Conservation (phyloP, 257 asterid species). For the Solanum paucissectum region DNA sequence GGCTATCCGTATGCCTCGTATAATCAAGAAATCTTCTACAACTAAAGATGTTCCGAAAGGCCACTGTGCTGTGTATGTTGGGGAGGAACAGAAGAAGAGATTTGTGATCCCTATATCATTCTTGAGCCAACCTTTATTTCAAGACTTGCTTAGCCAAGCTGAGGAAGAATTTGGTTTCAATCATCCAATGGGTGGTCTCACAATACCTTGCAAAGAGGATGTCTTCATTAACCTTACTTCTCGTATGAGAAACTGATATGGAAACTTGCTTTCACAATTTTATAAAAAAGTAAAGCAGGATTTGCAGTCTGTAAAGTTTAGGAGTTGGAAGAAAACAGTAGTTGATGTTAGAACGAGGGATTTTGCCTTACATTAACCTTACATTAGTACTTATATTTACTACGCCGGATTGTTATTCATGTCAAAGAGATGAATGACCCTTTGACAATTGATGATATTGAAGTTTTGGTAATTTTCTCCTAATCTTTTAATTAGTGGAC, state of each 20-base stretch:
- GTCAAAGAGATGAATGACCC: background rate
- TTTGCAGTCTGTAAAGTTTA: background rate
- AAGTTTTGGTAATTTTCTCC: background rate
- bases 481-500: background rate
- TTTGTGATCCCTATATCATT: slow-evolving; percentile 21
- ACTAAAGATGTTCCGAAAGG: slow-evolving; percentile 40
- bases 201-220: slow-evolving; percentile 36
- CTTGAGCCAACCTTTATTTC: slow-evolving; percentile 36
- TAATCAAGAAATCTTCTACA: background rate
- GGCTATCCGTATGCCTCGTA: background rate
- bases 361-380: background rate
- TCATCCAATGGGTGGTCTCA: slow-evolving; percentile 57
- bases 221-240: slow-evolving; percentile 23
- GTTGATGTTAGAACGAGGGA: background rate
- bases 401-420: background rate
- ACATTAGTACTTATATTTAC: background rate
- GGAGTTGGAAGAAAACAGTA: background rate
- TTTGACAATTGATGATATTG: background rate
- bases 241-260: background rate
- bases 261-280: background rate
- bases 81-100: slow-evolving; percentile 25
- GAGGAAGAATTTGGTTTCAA: slow-evolving; percentile 31
- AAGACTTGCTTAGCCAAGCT: slow-evolving; percentile 23
- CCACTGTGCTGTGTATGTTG: slow-evolving; percentile 46
- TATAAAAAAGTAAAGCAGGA: background rate